phyloP scores from a whole-genome alignment of 1,284 basidiomycete species.

The Puccinia polysora region DNA sequence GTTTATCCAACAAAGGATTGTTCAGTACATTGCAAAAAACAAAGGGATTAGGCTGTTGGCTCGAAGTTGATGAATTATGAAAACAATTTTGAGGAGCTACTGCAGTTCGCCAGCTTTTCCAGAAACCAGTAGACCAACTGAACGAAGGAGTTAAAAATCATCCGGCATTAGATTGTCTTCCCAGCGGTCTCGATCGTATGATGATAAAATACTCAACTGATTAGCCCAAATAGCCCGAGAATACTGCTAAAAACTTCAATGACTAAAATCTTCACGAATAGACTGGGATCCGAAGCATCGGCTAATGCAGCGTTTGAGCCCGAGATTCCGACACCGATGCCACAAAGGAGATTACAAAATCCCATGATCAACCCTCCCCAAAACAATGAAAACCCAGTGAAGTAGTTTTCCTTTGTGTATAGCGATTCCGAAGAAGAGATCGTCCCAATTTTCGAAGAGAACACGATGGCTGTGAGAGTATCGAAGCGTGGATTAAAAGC shows the following conservation, averaged over 20 bases:
- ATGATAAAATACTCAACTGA: slow-evolving; percentile 61
- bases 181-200: too few relatives aligned
- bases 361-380: slow-evolving; percentile 91
- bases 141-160: not conserved
- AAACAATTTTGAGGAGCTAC: too few relatives aligned
- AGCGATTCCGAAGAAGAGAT: slow-evolving; percentile 21
- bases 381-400: slow-evolving; percentile 77
- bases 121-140: slow-evolving; percentile 44
- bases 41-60: too few relatives aligned
- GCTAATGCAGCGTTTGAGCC: slow-evolving; percentile 86
- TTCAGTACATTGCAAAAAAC: too few relatives aligned
- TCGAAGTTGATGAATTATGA: too few relatives aligned
- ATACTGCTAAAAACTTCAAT: slow-evolving; percentile 93
- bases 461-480: slow-evolving; percentile 72
- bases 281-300: slow-evolving; percentile 82
- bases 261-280: slow-evolving; percentile 91
- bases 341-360: slow-evolving; percentile 83
- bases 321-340: slow-evolving; percentile 81
- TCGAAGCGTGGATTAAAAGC: not conserved
- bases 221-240: slow-evolving; percentile 81
- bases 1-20: too few relatives aligned
- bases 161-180: too few relatives aligned
- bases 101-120: slow-evolving; percentile 42
- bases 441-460: slow-evolving; percentile 67
- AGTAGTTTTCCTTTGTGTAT: slow-evolving; percentile 19